Evolutionary conservation across 495 filamentous ascomycete species (phyloP), one percentile per base, ranked within the genome.

Genomic region (Aspergillus avenaceus): DNA sequence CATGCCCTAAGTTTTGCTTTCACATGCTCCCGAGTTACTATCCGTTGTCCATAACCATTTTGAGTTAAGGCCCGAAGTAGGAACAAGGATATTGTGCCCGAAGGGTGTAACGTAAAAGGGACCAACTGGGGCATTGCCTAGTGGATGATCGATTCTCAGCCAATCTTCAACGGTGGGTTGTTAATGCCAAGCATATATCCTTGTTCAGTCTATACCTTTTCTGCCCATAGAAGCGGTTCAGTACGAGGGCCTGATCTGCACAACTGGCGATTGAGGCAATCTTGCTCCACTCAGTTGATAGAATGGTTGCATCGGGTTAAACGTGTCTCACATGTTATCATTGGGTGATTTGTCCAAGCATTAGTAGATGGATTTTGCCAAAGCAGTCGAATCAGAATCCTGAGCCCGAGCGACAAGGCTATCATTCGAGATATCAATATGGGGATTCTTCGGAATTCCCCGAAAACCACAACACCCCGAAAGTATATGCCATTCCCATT

Each of bases 271-370:
- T 21, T 31, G 42, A 32, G n/a, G 16, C 16, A 28, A 44, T 44
- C 41, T 8, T 44, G 29, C 49, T 34, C 49, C 49, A 45, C 49
- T 25, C 29, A 23, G 22, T 25, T 46, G 50, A 52, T 52, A 52
- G 37, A 41, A 41, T 47, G 44, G 50, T 53, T 53, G 50, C 43
- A 53, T 53, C 44, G 27, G 38, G 40, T n/a, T 24, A 19, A 24
- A 25, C 49, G 41, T 53, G 50, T 53, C 50, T 53, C 50, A 53
- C 50, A 47, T 47, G 50, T 36, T 52, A 52, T 52, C 49, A 31
- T 24, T 26, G 26, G 41, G 24, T 37, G 41, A 45, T 45, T 23
- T 40, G 22, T 45, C 22, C 26, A 45, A 31, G 19, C 26, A 45
- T 45, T 27, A 31, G 29, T 29, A 19, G 22, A 12, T 16, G 26